A percentile compares a stretch with the other conserved stretches of the same genome.
Conservation (phyloP, 129 eudicot species). For the Flaveria linearis region DNA sequence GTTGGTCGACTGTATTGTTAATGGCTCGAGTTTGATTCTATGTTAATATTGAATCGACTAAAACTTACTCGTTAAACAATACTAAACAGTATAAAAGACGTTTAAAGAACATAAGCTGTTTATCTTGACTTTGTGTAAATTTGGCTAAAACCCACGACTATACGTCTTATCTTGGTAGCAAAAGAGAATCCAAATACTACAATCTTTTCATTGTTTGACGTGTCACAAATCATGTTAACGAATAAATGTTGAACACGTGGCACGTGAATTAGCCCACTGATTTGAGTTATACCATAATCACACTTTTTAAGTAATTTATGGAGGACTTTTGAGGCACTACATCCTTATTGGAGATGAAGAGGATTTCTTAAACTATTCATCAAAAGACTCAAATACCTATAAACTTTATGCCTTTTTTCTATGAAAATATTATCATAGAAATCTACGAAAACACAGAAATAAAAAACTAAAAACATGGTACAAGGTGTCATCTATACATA, state of each 20-base stretch:
- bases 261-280: slow-evolving; percentile 43
- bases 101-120: too few species aligned
- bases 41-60: too few species aligned
- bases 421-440: slow-evolving; percentile 21
- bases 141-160: neutral
- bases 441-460: neutral
- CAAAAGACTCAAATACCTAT: slow-evolving; percentile 39
- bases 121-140: too few species aligned
- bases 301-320: slow-evolving; percentile 37
- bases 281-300: slow-evolving; percentile 38
- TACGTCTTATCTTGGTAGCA: slow-evolving; percentile 1
- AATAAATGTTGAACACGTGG: slow-evolving; percentile 29
- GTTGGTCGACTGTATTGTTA: too few species aligned
- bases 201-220: neutral
- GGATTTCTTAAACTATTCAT: slow-evolving; percentile 46
- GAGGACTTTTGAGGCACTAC: slow-evolving; percentile 43
- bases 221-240: neutral
- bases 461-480: neutral
- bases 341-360: slow-evolving; percentile 45
- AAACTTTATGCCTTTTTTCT: slow-evolving; percentile 29
- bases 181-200: neutral
- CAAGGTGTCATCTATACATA: too few species aligned
- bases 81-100: too few species aligned
- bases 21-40: too few species aligned
- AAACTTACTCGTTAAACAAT: too few species aligned